Percentiles rank a stretch among this genome's conserved stretches.
Conservation (phyloP, 1,284 basidiomycete genomes). For the Cutaneotrichosporon daszewskae region DNA sequence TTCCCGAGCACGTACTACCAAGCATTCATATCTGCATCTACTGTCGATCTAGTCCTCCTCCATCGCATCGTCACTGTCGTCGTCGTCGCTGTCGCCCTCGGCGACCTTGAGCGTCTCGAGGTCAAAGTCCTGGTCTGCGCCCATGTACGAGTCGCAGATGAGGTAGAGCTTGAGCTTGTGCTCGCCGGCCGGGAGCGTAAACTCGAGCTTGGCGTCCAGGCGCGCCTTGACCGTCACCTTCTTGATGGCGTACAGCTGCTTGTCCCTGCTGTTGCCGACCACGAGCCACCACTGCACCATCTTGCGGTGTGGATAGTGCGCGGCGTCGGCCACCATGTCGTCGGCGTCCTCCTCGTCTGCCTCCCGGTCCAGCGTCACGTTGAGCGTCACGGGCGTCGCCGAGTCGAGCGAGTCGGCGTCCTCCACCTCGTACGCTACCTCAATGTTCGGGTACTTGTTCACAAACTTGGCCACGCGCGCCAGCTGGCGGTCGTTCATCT, state of each 20-base stretch:
- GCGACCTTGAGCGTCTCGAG: slow-evolving; percentile 73
- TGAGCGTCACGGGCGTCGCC: slow-evolving; percentile 72
- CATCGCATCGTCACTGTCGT: slow-evolving; percentile 52
- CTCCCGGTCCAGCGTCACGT: slow-evolving; percentile 74
- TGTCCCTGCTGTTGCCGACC: slow-evolving; percentile 66
- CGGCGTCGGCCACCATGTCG: slow-evolving; percentile 77
- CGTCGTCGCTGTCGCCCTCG: slow-evolving; percentile 77
- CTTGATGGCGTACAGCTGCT: slow-evolving; percentile 84
- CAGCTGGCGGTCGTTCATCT: slow-evolving; percentile 83
- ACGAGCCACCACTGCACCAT: slow-evolving; percentile 97
- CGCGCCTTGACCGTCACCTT: slow-evolving; percentile 80
- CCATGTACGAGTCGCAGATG: slow-evolving; percentile 86
- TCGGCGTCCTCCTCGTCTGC: slow-evolving; percentile 67
- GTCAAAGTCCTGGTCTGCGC: slow-evolving; percentile 83
- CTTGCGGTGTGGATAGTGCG: slow-evolving; percentile 86
- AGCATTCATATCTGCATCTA: neutral
- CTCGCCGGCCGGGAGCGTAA: slow-evolving; percentile 74
- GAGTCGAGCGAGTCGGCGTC: slow-evolving; percentile 75
- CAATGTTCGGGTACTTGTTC: slow-evolving; percentile 88
- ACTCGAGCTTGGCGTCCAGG: slow-evolving; percentile 78
- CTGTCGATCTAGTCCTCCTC: slow-evolving; percentile 12
- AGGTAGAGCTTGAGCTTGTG: slow-evolving; percentile 80
- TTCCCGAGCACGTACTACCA: too few relatives aligned
- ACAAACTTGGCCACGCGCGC: slow-evolving; percentile 77
- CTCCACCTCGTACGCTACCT: slow-evolving; percentile 71